These are phyloP conservation scores for Penicillium corylophilum DNA, from an alignment of 2,329 filamentous ascomycete genomes.

Conservation along the genomic window DNA sequence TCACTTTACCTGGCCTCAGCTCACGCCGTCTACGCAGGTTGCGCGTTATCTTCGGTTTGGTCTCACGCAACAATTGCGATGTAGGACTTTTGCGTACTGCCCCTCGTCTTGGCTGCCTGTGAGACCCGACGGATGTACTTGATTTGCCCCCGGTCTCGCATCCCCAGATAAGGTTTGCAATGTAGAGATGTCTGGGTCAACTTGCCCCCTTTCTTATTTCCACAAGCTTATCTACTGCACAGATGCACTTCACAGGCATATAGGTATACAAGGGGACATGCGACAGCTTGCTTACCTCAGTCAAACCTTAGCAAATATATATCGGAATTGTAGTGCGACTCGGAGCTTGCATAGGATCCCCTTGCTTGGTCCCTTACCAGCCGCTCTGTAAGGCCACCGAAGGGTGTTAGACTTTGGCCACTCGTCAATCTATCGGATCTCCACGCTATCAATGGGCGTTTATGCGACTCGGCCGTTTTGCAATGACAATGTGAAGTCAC, in stretches of 20 bases:
- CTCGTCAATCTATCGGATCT: conserved; percentile 5
- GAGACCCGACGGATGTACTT: conserved; percentile 9
- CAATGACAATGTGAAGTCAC: conserved; percentile 3
- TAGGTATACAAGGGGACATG: background rate
- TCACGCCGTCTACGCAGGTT: background rate
- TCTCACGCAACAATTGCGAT: conserved; percentile 11
- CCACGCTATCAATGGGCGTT: conserved; percentile 2
- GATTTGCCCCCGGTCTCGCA: conserved; percentile 16
- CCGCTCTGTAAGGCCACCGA: conserved; percentile 15
- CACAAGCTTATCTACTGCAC: conserved; percentile 6
- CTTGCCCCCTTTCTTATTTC: conserved; percentile 7
- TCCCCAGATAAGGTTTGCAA: conserved; percentile 18
- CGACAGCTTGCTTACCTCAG: background rate
- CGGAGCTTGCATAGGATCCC: conserved; percentile 15
- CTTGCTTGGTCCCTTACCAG: conserved; percentile 20
- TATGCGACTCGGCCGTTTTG: conserved; percentile 24
- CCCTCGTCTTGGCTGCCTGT: conserved; percentile 10
- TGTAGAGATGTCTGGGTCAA: conserved; percentile 13
- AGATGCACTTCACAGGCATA: background rate
- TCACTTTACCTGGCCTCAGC: background rate
- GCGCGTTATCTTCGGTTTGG: background rate
- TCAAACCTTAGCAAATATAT: background rate
- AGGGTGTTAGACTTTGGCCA: conserved; percentile 16
- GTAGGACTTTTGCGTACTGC: conserved; percentile 7
- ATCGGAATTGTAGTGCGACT: conserved; percentile 4